Percentiles rank a stretch among this genome's conserved stretches.
phyloP scores from a whole-genome alignment of 1,284 basidiomycete genomes.

The Cutaneotrichosporon sp. region DNA sequence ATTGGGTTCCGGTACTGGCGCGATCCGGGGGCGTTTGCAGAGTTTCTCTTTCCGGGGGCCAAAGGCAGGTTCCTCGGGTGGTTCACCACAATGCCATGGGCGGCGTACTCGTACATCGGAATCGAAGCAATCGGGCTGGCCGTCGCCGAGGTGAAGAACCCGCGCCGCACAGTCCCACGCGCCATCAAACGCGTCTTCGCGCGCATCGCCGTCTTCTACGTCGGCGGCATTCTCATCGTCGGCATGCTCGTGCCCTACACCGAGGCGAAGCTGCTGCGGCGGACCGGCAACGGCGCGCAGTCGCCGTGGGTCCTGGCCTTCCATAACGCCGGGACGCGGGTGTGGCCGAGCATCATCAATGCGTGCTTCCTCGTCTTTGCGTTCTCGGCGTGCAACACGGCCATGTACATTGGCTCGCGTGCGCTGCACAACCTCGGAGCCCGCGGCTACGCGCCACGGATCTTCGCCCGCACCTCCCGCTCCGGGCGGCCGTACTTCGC shows the following conservation, averaged over 20 bases:
- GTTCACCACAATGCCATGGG: conserved; percentile 22
- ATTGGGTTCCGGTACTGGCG: conserved; percentile 32
- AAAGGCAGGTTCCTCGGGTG: conserved; percentile 28
- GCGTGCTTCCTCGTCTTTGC: conserved; percentile 77
- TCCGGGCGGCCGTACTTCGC: conserved; percentile 67
- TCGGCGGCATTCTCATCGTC: neutral
- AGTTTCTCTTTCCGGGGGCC: conserved; percentile 9
- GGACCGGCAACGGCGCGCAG: conserved; percentile 58
- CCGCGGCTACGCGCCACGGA: conserved; percentile 24
- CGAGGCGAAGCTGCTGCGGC: conserved; percentile 56
- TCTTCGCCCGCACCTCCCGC: conserved; percentile 49
- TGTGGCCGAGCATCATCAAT: conserved; percentile 73
- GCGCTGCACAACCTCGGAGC: conserved; percentile 48
- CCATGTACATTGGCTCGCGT: conserved; percentile 75
- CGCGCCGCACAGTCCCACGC: conserved; percentile 65
- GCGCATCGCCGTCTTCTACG: conserved; percentile 58
- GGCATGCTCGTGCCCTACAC: conserved; percentile 1
- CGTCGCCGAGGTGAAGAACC: conserved; percentile 30
- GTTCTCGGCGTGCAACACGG: conserved; percentile 77
- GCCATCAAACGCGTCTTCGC: conserved; percentile 69
- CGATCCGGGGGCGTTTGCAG: conserved; percentile 31
- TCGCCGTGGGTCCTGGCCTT: conserved; percentile 64
- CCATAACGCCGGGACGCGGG: conserved; percentile 63
- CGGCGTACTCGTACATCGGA: conserved; percentile 33
- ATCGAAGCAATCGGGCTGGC: conserved; percentile 29